Conservation (phyloP, 352 stramenopile species). For the Pythium rhizo-oryzae region DNA sequence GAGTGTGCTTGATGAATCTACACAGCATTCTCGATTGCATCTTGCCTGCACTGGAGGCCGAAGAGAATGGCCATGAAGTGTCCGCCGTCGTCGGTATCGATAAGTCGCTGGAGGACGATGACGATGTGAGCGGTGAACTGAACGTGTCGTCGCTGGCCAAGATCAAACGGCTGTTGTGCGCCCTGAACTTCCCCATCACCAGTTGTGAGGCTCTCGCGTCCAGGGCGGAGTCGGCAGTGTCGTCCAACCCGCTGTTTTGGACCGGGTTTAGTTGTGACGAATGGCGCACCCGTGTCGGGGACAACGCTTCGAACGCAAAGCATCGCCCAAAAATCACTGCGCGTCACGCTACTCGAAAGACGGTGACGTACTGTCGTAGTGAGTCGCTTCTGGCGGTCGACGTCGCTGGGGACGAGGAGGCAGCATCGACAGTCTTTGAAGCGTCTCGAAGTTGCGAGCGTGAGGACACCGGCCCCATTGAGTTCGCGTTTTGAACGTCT, state of each 20-base stretch:
- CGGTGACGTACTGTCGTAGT: not conserved
- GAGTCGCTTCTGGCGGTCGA: constrained; percentile 20
- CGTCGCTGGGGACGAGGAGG: constrained; percentile 10
- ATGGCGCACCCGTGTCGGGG: constrained; percentile 34
- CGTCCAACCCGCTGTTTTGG: constrained; percentile 38
- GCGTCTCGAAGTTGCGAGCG: constrained; percentile 6
- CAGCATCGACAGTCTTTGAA: constrained; percentile 7
- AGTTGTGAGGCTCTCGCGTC: constrained; percentile 38
- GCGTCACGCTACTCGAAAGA: not conserved
- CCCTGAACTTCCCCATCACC: constrained; percentile 46
- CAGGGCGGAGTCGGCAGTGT: constrained; percentile 24
- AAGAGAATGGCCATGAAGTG: constrained; percentile 18
- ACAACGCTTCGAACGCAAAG: not conserved
- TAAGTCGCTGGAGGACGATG: not conserved
- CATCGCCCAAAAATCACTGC: not conserved
- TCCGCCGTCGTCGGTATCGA: not conserved
- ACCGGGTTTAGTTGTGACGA: constrained; percentile 44
- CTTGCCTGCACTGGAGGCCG: constrained; percentile 33
- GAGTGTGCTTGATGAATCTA: constrained; percentile 62
- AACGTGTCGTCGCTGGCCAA: constrained; percentile 12
- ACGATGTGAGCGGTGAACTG: constrained; percentile 7
- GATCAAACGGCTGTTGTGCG: constrained; percentile 38
- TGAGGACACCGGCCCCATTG: not conserved
- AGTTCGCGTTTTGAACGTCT: constrained; percentile 15
- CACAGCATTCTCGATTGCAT: constrained; percentile 59